Evolutionary conservation across 129 eudicot genomes (phyloP), one percentile per base, ranked within the genome.

Genomic region (Tanacetum coccineum): DNA sequence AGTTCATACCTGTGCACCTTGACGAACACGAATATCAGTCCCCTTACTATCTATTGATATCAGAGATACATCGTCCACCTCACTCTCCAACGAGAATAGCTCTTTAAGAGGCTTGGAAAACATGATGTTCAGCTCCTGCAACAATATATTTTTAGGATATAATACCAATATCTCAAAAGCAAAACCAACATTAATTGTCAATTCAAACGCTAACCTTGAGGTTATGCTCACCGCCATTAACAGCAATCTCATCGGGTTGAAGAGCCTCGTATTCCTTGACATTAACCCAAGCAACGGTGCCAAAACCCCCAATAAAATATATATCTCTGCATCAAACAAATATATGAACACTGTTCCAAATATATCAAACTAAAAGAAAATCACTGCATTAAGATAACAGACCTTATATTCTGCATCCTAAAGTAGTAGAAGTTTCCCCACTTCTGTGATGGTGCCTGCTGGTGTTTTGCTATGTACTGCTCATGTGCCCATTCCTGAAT

Each of bases 211-310:
- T 61, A 60, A 89, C 97, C 95, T 94, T 94, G 69, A 94, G 76
- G 74, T 81, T 82, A 66, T 93, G 99, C 74, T 89, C 99, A 6
- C 99, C 99, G 6, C 97, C 99, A 69, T 89, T 87, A 70, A 89
- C 87, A 64, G 97, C 95, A 56, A 94, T 94, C 68, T 81, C 85
- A 63, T 94, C 99, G 9, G 99, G 99, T 63, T 82, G 81, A 56
- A 87, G 83, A 52, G 78, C 66, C 83, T 94, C 95, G 19, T 94
- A 94, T 70, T 94, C 99, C 73, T 80, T 94, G 47, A 94, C 95
- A 74, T 89, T 90, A 45, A 94, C 93, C 99, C 99, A 94, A 62
- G 99, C 99, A 77, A 94, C 99, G 9, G 97, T 94, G 17, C 99
- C 97, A 58, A 94, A 94, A 59, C 99, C 99, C 44, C 99, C 99